Base-by-base conservation (phyloP, 2,329 filamentous ascomycete species). In the Chrysoporthe austroafricana region DNA sequence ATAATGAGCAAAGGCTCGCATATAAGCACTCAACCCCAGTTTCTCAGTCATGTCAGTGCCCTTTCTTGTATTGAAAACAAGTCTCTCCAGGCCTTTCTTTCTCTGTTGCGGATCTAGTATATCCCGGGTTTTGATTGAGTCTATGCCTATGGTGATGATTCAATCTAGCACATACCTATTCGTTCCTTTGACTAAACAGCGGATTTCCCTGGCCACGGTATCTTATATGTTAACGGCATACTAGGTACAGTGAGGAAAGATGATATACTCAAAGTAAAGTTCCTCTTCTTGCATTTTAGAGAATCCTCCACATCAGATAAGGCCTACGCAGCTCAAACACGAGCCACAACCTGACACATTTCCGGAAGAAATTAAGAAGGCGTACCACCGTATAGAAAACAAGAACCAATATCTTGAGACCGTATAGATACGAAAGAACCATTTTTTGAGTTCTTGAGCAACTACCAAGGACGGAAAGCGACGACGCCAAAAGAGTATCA, bases 131-230 rank as follows among this genome's bases (percentile, higher is more conserved):
- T 18, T 2, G 4, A 21, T 16, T 56, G 3, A 3, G n/a, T 8
- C 9, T 64, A 6, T 44, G 48, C 36, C 44, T 16, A 21, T 11
- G 2, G 8, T 36, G 36, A 14, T 1, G 3, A 39, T 44, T 3
- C 21, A 2, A 1, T 3, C 32, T 36, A 1, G 56, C 32, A 56
- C 62, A n/a, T 63, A 84, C 83, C 73, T 80, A 72, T 72, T 85
- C 0, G 80, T 82, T 0, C 75, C 63, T 0, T 77, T 72, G 0
- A 83, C 77, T 0, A 84, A 74, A 52, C 86, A 86, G 36, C 83
- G 78, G 84, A 72, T 0, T 82, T 85, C 44, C 34, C 8, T 16
- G 62, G n/a, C 62, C 50, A 44, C 56, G 62, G 50, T 54, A 54
- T 18, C 50, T 21, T 36, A 57, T 57, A 18, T 46, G 2, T 63